phyloP scores from a whole-genome alignment of 192 early-diverging fungal species.

The Lobosporangium transversale region DNA sequence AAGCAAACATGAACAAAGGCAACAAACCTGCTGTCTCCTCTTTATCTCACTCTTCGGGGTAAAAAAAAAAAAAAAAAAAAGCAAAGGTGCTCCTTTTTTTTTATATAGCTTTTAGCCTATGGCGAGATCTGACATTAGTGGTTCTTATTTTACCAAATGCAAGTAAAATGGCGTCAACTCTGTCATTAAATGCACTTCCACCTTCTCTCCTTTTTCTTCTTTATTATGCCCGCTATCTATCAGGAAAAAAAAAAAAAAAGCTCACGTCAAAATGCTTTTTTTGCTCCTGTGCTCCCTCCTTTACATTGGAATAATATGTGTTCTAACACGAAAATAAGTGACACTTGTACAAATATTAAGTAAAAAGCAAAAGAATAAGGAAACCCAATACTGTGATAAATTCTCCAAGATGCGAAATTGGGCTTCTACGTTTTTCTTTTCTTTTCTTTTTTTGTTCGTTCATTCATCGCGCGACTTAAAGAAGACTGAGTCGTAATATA shows the following conservation, averaged over 20 bases:
- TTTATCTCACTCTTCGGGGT: not conserved
- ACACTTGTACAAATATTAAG: not conserved
- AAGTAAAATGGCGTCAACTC: constrained; percentile 27
- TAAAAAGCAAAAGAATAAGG: not conserved
- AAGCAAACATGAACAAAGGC: not conserved
- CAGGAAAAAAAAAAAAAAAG: no score
- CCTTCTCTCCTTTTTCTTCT: not conserved
- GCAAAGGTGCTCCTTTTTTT: not conserved
- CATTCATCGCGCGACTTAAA: not conserved
- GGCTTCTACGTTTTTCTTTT: no score
- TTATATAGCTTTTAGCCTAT: not conserved
- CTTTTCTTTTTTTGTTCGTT: no score
- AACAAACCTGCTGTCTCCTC: not conserved
- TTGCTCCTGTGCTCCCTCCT: not conserved
- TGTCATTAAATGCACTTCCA: not conserved
- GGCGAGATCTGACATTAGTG: constrained; percentile 14
- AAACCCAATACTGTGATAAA: no score
- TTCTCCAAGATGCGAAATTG: no score
- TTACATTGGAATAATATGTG: not conserved
- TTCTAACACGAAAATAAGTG: not conserved
- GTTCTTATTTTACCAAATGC: not conserved
- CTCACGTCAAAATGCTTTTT: no score
- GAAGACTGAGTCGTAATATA: no score
- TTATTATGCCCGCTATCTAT: no score
- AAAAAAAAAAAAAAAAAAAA: not conserved